phyloP scores from a whole-genome alignment of 345 rosid species.

The Anacardium occidentale region DNA sequence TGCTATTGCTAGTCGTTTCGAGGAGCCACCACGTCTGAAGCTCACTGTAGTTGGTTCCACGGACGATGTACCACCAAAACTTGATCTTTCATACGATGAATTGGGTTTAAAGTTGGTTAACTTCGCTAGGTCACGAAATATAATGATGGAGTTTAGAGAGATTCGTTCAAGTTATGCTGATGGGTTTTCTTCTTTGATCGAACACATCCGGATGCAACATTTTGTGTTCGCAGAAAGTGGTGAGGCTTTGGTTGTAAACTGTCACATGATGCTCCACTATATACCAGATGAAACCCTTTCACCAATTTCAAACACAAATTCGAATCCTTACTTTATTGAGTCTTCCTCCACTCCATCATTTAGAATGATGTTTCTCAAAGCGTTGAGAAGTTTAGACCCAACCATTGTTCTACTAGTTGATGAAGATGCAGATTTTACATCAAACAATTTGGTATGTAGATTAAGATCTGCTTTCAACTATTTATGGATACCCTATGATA shows the following conservation, averaged over 20 bases:
- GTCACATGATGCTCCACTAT: slow-evolving; percentile 85
- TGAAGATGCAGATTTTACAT: slow-evolving; percentile 80
- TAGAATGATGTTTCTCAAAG: slow-evolving; percentile 55
- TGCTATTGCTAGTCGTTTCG: slow-evolving; percentile 58
- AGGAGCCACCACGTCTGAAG: slow-evolving; percentile 59
- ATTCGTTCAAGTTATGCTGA: slow-evolving; percentile 55
- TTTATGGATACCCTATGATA: slow-evolving; percentile 91
- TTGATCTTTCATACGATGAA: slow-evolving; percentile 63
- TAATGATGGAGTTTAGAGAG: slow-evolving; percentile 57
- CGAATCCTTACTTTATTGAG: slow-evolving; percentile 22
- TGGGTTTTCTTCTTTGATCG: slow-evolving; percentile 65
- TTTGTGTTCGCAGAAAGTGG: slow-evolving; percentile 36
- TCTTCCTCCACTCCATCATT: slow-evolving; percentile 35
- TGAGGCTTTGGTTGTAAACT: slow-evolving; percentile 77
- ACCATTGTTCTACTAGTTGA: slow-evolving; percentile 66
- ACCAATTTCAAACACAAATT: slow-evolving; percentile 12
- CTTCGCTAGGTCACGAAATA: slow-evolving; percentile 72
- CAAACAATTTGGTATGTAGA: slow-evolving; percentile 55
- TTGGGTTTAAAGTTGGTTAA: slow-evolving; percentile 63
- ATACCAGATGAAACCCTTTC: slow-evolving; percentile 63
- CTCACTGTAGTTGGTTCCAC: slow-evolving; percentile 57
- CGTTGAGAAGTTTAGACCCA: slow-evolving; percentile 61
- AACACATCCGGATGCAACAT: slow-evolving; percentile 59
- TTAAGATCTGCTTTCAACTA: slow-evolving; percentile 68
- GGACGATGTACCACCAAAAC: slow-evolving; percentile 47